phyloP scores from a whole-genome alignment of 2,329 filamentous ascomycete genomes.

The Fusarium sororula region DNA sequence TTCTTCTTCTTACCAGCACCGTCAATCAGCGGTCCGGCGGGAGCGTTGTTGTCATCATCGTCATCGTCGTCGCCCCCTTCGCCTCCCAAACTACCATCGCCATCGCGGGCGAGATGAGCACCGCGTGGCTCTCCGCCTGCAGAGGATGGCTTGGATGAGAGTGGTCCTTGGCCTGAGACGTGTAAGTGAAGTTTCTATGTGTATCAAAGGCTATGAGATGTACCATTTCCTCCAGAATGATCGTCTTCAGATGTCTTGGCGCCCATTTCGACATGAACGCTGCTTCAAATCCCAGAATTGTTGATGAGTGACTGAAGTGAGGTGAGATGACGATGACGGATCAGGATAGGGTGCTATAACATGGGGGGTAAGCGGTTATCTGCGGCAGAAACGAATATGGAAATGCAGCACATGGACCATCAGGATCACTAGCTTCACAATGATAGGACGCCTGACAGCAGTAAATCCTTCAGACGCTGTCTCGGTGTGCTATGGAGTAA shows the following conservation, averaged over 20 bases:
- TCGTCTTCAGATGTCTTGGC: slow-evolving; percentile 53
- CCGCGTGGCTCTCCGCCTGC: slow-evolving; percentile 54
- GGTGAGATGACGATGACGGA: slow-evolving; percentile 10
- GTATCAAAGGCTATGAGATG: neutral
- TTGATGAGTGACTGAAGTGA: neutral
- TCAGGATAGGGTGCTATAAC: neutral
- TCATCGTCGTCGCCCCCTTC: slow-evolving; percentile 44
- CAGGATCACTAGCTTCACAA: neutral
- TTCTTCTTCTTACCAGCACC: slow-evolving; percentile 39
- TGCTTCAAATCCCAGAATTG: slow-evolving; percentile 5
- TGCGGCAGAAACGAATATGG: slow-evolving; percentile 15
- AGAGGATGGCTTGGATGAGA: slow-evolving; percentile 25
- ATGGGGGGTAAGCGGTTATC: slow-evolving; percentile 15
- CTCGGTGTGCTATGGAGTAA: neutral
- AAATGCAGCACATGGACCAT: slow-evolving; percentile 1
- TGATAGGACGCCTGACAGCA: neutral
- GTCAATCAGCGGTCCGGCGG: slow-evolving; percentile 33
- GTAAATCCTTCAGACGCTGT: neutral
- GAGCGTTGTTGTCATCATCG: slow-evolving; percentile 40
- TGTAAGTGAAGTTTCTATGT: slow-evolving; percentile 3
- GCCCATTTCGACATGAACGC: slow-evolving; percentile 49
- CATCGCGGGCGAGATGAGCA: slow-evolving; percentile 52
- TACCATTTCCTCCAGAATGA: slow-evolving; percentile 46
- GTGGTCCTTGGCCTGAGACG: slow-evolving; percentile 26
- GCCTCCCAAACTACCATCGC: slow-evolving; percentile 52